Evolutionary conservation across 2,329 filamentous ascomycete genomes (phyloP), one percentile per base, ranked within the genome.

Genomic region (Neonectria sp.): DNA sequence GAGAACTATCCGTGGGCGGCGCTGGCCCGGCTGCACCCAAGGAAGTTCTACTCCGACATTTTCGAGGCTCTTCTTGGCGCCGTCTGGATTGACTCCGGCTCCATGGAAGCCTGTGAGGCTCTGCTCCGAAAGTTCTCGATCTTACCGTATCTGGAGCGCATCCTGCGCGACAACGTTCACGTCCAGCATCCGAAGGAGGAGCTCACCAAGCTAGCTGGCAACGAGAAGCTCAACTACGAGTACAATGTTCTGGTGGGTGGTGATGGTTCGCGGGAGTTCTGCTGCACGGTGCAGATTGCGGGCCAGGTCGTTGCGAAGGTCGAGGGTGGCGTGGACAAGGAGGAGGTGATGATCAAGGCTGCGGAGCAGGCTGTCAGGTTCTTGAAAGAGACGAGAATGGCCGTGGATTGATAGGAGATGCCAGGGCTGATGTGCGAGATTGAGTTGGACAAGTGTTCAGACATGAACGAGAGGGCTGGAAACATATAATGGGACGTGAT

Each of bases 31-130:
- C 83, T 97, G 1, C 85, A 86, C 15, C 86, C 91, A 0, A 89
- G 89, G 17, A 98, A 98, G 76, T 93, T 93, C 79, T 92, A 92
- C 79, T 95, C 92, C 0, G 95, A 98, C 78, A 82, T 98, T 8
- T 85, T 98, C 11, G 95, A 98, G 82, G 89, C 89, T 35, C 78
- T 97, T 0, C 80, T 98, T 0, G 95, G 93, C 0, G 95, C 95
- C 0, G 86, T 98, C 0, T 98, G 93, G 84, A 84, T 97, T 24
- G 96, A 98, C 78, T 93, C 86, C 0, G 92, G 92, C 0, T 85
- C 87, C 1, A 76, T 94, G 15, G 82, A 82, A 0, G 78, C 77
- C 0, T 97, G 94, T 73, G 83, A 86, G 56, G 75, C 60, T 0
- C 85, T 98, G 43, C 78, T 94, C 0, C 85, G 88, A 51, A 81